Evolutionary conservation across 371 early-diverging fungal species (phyloP), one percentile per base, ranked within the genome.

Genomic region (Phascolomyces articulosus): DNA sequence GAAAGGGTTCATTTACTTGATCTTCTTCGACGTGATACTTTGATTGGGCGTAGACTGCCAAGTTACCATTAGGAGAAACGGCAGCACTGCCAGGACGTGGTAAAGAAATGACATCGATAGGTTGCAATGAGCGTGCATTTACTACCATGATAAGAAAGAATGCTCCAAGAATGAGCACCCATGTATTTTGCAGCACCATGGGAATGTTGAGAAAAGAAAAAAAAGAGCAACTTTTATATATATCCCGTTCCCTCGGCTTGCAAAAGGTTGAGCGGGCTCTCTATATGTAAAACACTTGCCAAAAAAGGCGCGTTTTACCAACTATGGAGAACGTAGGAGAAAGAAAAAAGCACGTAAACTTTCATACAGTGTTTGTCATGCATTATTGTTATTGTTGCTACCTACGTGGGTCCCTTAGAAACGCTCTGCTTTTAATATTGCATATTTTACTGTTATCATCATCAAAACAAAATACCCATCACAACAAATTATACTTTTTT

Each of bases 41-140:
- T 2, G 85, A 84, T n/a, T 81, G 72, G 10, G 81, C 70, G 70
- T 80, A 86, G 44, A 85, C 83, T 21, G 84, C 85, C 27, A 70
- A 63, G 1, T 65, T 57, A 1, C 86, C 85, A 47, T 70, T 82
- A 40, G 85, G 85, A 10, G 85, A 80, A 38, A 82, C 64, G 0
- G 75, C 47, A n/a, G 80, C 76, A 13, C 64, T 64, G 8, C 77
- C 74, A 9, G 86, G 86, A 24, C 84, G 78, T 21, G 85, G 76
- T 8, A 88, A 68, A 38, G 85, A 69, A 57, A 85, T 79, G 54
- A 88, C 71, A 41, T 79, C 78, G 53, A 70, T 63, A 16, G 88
- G 85, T 51, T 54, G 24, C 4, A 63, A 26, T 44, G 28, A 21
- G 16, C 40, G 38, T 40, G 21, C 60, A 23, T 27, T 59, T 28